A percentile compares a stretch with the other conserved stretches of the same genome.
These are phyloP conservation scores for Pugionium dolabratum DNA, from an alignment of 345 rosid genomes.

Conservation along the genomic window DNA sequence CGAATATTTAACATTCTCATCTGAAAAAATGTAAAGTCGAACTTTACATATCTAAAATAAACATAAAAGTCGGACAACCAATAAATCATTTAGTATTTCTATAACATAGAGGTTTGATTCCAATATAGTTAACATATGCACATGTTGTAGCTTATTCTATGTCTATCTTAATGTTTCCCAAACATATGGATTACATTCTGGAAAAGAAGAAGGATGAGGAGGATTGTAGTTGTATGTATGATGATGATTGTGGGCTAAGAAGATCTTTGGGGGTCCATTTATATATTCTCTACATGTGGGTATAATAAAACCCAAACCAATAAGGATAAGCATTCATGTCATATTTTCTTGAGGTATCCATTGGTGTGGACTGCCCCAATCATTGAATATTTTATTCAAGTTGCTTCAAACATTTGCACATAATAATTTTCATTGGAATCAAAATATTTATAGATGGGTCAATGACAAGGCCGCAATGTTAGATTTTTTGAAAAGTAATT, in stretches of 20 bases:
- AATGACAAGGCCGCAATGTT: constrained; percentile 40
- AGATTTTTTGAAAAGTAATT: constrained; percentile 26
- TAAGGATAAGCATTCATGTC: neutral
- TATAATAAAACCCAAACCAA: constrained; percentile 27
- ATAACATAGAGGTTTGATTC: neutral
- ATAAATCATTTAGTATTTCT: too few species aligned
- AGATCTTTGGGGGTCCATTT: constrained; percentile 35
- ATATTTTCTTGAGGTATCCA: neutral
- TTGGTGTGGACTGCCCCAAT: constrained; percentile 29
- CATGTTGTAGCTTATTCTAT: constrained; percentile 9
- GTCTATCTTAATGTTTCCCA: neutral
- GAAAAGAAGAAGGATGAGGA: constrained; percentile 13
- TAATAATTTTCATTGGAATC: constrained; percentile 26
- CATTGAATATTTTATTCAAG: constrained; percentile 11
- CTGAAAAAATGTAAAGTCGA: too few species aligned
- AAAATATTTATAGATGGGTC: constrained; percentile 35
- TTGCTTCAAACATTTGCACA: constrained; percentile 18
- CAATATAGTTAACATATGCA: constrained; percentile 12
- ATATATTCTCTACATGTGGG: constrained; percentile 32
- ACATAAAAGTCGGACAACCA: too few species aligned
- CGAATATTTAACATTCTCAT: too few species aligned
- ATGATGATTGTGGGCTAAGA: constrained; percentile 34
- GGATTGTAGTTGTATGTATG: constrained; percentile 21
- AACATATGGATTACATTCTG: constrained; percentile 24
- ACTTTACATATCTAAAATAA: too few species aligned